Percentiles rank a stretch among this genome's conserved stretches.
Conservation (phyloP, 306 rosid genomes). For the Alnus rubra region DNA sequence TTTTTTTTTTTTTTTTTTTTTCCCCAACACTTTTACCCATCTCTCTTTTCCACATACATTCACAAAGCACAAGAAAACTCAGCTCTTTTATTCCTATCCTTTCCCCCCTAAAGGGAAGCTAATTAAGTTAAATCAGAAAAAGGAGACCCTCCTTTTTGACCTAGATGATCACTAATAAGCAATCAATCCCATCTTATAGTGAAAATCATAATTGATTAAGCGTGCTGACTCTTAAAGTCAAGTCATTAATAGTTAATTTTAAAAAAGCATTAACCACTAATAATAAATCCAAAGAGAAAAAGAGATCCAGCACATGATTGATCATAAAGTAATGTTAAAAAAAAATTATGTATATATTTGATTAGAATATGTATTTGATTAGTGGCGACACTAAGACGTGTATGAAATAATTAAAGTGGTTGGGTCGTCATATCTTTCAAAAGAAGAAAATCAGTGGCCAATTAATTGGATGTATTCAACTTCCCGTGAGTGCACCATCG, state of each 20-base stretch:
- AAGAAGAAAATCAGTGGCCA: background rate
- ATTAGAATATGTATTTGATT: slow-evolving; percentile 47
- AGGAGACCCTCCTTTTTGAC: slow-evolving; percentile 14
- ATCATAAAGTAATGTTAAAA: slow-evolving; percentile 22
- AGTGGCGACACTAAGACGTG: slow-evolving; percentile 68
- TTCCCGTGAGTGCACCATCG: slow-evolving; percentile 22
- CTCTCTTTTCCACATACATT: slow-evolving; percentile 30
- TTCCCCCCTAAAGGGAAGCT: slow-evolving; percentile 32
- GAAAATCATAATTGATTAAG: slow-evolving; percentile 15
- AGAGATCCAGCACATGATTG: slow-evolving; percentile 14
- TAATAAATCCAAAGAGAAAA: slow-evolving; percentile 35
- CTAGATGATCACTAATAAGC: background rate
- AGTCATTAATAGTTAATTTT: slow-evolving; percentile 22
- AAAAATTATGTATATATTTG: background rate
- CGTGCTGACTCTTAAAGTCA: slow-evolving; percentile 28
- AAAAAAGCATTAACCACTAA: slow-evolving; percentile 12
- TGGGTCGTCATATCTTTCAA: slow-evolving; percentile 38
- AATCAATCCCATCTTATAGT: slow-evolving; percentile 23
- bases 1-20: slow-evolving; percentile 30
- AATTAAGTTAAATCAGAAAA: slow-evolving; percentile 32
- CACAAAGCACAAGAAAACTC: slow-evolving; percentile 61
- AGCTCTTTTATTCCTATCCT: slow-evolving; percentile 28
- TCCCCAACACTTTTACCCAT: slow-evolving; percentile 29
- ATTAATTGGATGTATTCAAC: slow-evolving; percentile 23
- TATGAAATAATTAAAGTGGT: slow-evolving; percentile 38